A percentile compares a stretch with the other conserved stretches of the same genome.
Conservation (phyloP, 2,329 filamentous ascomycete species). For the Penicillium verrucosum region DNA sequence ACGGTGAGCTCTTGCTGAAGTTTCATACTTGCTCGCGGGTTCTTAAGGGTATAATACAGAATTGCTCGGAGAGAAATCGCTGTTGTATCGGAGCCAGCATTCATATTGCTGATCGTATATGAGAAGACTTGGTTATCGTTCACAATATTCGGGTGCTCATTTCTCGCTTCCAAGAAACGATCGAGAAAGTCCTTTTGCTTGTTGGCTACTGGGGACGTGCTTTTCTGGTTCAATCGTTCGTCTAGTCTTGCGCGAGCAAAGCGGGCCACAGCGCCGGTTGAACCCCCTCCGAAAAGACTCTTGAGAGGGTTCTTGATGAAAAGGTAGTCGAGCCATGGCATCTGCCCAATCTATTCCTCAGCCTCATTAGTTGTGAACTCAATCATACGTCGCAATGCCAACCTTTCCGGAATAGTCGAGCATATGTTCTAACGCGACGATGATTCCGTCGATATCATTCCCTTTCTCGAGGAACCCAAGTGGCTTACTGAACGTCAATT, state of each 20-base stretch:
- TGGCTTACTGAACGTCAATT: constrained; percentile 35
- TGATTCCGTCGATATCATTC: constrained; percentile 33
- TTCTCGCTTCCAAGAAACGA: constrained; percentile 30
- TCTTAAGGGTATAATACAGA: constrained; percentile 34
- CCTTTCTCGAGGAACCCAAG: constrained; percentile 36
- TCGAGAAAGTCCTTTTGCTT: constrained; percentile 27
- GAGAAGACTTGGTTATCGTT: constrained; percentile 27
- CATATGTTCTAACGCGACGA: constrained; percentile 27
- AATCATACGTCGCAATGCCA: background rate
- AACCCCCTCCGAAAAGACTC: constrained; percentile 15
- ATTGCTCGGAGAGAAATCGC: constrained; percentile 32
- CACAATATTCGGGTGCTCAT: constrained; percentile 23
- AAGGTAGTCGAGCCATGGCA: constrained; percentile 38
- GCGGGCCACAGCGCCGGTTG: constrained; percentile 21
- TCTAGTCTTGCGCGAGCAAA: constrained; percentile 23
- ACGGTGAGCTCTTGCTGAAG: constrained; percentile 45
- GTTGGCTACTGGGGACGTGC: background rate
- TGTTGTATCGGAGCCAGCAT: constrained; percentile 37
- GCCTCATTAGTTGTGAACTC: background rate
- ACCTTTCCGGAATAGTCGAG: constrained; percentile 28
- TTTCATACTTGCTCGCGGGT: constrained; percentile 37
- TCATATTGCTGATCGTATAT: constrained; percentile 29
- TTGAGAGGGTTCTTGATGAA: constrained; percentile 34
- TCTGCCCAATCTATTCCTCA: constrained; percentile 26
- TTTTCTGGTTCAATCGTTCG: constrained; percentile 17